Evolutionary conservation across 208 protist species (phyloP), one percentile per base, ranked within the genome.

Genomic region (Phytomonas serpens): DNA sequence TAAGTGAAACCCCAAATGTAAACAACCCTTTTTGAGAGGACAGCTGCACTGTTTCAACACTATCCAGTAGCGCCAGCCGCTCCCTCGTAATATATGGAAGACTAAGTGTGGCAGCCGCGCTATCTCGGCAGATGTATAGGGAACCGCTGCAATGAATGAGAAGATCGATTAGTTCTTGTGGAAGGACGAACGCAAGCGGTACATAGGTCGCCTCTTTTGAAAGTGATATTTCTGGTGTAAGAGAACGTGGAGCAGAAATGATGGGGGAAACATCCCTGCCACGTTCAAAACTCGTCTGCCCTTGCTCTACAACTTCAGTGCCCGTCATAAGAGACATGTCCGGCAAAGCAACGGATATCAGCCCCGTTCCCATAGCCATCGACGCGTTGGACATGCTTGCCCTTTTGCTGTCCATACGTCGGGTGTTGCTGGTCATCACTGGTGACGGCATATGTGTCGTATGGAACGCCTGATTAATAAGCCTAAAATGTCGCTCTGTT

Each of bases 1-100:
- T 81, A 31, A 77, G 73, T 16, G 82, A 76, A 9, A 91, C 75
- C 32, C 88, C 85, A 64, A 93, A 85, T 6, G 86, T 61, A 23
- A 80, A 82, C 19, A 91, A 40, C 2, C 82, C 81, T 68, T 84
- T 84, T 42, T 77, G 67, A 42, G 66, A 77, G 67, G 87, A 86
- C 36, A 93, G 74, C 68, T 89, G 82, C 69, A 89, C 72, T 34
- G 70, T 79, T 27, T 68, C 78, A 27, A 81, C 69, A 31, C 77
- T 78, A 29, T 76, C 69, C 63, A 93, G 80, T 62, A 93, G 73
- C 29, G 67, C 72, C 42, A 93, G 75, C 0, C 88, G 85, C 61
- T 91, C 74, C 37, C 77, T 76, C 0, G 88, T 93, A 62, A 85
- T 93, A 69, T 83, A 91, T 5, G 88, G 88, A 67, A 91, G 82